These are phyloP conservation scores for Sequoia sempervirens DNA, from an alignment of 75 land plant species.

Conservation along the genomic window DNA sequence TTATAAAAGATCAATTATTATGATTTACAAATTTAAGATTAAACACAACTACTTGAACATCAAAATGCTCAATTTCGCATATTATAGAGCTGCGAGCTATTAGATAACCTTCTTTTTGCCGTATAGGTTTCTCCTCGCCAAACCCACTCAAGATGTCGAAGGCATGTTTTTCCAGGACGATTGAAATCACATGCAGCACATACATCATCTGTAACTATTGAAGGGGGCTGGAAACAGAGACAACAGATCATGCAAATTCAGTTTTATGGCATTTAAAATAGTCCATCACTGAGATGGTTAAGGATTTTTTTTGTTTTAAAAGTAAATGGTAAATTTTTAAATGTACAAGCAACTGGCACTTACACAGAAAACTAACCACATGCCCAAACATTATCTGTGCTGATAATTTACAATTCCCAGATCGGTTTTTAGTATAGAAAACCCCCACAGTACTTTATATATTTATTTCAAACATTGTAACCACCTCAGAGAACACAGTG, in stretches of 20 bases:
- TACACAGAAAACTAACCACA: background rate
- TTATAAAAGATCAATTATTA: background rate
- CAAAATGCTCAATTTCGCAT: background rate
- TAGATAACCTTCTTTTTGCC: constrained; percentile 78
- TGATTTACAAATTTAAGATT: background rate
- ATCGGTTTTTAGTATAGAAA: background rate
- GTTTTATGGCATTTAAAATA: background rate
- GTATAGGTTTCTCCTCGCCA: constrained; percentile 95
- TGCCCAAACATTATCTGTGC: background rate
- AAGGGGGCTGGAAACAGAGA: constrained; percentile 73
- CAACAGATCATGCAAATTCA: background rate
- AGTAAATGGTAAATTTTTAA: background rate
- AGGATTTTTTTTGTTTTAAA: too few species aligned
- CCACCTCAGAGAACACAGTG: background rate
- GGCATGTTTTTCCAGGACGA: constrained; percentile 95
- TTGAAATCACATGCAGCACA: constrained; percentile 99
- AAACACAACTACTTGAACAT: background rate
- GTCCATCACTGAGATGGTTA: background rate
- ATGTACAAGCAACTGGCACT: background rate
- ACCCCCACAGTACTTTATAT: background rate
- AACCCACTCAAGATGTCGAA: constrained; percentile 98
- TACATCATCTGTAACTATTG: constrained; percentile 93
- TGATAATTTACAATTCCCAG: background rate
- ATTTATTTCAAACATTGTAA: background rate
- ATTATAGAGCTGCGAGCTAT: background rate